phyloP scores from a whole-genome alignment of 2,329 filamentous ascomycete species.

The Cercospora berteroae region DNA sequence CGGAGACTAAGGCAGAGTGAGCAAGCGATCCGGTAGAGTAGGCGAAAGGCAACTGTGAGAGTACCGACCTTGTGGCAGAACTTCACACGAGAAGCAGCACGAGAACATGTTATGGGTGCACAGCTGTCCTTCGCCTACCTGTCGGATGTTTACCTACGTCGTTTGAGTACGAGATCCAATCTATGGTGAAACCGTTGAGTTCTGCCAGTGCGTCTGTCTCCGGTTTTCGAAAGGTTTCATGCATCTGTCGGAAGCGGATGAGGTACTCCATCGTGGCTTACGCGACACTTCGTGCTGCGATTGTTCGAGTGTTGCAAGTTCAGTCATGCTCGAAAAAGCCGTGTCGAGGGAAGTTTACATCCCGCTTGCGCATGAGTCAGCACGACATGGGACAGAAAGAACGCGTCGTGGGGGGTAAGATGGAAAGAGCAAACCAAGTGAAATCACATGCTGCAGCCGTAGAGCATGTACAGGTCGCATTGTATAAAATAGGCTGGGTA shows the following conservation, averaged over 20 bases:
- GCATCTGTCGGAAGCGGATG: slow-evolving; percentile 82
- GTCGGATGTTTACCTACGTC: slow-evolving; percentile 59
- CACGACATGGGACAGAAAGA: not conserved
- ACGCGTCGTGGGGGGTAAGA: not conserved
- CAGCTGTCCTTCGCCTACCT: slow-evolving; percentile 14
- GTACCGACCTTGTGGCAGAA: slow-evolving; percentile 1
- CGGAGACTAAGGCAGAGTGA: slow-evolving; percentile 62
- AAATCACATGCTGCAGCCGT: not conserved
- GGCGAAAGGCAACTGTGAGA: slow-evolving; percentile 11
- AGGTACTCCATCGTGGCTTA: slow-evolving; percentile 65
- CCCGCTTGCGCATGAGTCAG: not conserved
- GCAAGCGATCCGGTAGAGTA: not conserved
- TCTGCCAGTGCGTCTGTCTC: slow-evolving; percentile 80
- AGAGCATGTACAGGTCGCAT: slow-evolving; percentile 43
- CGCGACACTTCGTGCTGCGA: not conserved
- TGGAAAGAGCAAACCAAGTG: not conserved
- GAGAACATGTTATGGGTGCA: not conserved
- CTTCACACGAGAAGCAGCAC: not conserved
- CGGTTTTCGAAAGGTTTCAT: slow-evolving; percentile 84
- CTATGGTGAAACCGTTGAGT: slow-evolving; percentile 63
- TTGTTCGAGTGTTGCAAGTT: not conserved
- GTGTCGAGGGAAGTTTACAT: not conserved
- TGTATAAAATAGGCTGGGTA: slow-evolving; percentile 38
- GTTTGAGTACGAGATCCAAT: slow-evolving; percentile 71
- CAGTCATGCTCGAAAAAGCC: not conserved